These are phyloP conservation scores for Brasenia schreberi DNA, from an alignment of 164 flowering plant genomes.

Conservation along the genomic window DNA sequence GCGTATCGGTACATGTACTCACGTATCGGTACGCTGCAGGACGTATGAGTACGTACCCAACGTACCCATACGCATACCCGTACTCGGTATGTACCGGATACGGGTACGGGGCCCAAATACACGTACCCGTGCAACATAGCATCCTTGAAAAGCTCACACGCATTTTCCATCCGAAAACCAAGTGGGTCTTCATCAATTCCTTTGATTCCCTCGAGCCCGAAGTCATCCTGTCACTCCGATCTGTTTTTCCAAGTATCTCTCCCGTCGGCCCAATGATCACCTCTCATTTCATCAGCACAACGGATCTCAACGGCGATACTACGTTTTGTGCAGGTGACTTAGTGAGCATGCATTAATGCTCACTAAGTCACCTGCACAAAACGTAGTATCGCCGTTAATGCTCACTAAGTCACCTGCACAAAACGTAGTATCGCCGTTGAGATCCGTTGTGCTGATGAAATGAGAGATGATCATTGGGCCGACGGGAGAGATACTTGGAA, in stretches of 20 bases:
- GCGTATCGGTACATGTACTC: too few relatives aligned
- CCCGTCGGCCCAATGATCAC: conserved; percentile 28
- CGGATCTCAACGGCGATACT: conserved; percentile 14
- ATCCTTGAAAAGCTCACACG: not conserved
- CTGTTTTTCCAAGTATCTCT: conserved; percentile 4
- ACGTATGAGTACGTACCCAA: too few relatives aligned
- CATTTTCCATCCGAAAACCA: not conserved
- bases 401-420: too few relatives aligned
- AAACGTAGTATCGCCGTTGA: conserved; percentile 10
- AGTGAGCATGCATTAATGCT: too few relatives aligned
- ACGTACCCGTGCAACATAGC: not conserved
- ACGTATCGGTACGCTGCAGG: too few relatives aligned
- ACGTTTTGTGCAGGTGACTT: conserved; percentile 8
- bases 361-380: conserved; percentile 9
- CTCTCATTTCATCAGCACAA: conserved; percentile 16
- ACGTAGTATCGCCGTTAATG: conserved; percentile 10
- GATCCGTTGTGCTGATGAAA: conserved; percentile 18
- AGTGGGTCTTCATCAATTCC: conserved; percentile 1
- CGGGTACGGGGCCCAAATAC: too few relatives aligned
- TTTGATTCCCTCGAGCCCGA: not conserved
- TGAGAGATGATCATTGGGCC: conserved; percentile 26
- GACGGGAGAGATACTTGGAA: conserved; percentile 12
- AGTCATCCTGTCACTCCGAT: not conserved
- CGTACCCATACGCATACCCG: too few relatives aligned
- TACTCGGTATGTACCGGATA: too few relatives aligned